A percentile compares a stretch with the other conserved stretches of the same genome.
These are phyloP conservation scores for Mucor plumbeus DNA, from an alignment of 371 early-diverging fungal species.

Conservation along the genomic window DNA sequence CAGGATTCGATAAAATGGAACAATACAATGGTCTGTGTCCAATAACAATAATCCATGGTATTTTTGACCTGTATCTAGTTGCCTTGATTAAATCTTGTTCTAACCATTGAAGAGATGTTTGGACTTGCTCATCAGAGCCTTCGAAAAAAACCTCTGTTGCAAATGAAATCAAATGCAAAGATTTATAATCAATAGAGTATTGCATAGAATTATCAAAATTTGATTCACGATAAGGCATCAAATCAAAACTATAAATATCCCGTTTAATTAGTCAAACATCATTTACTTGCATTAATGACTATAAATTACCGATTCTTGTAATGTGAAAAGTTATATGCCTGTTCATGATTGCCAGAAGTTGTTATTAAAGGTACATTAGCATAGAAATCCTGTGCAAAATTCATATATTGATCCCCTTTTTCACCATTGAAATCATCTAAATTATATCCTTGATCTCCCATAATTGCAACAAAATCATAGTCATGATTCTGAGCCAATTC, in stretches of 20 bases:
- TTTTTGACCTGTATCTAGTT: not conserved
- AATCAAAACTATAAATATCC: not conserved
- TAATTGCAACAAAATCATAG: conserved; percentile 41
- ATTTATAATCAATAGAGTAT: conserved; percentile 28
- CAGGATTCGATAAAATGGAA: conserved; percentile 21
- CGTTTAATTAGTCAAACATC: no score
- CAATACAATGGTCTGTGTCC: conserved; percentile 37
- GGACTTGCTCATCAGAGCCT: conserved; percentile 23
- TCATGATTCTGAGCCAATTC: conserved; percentile 24
- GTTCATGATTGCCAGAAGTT: conserved; percentile 26
- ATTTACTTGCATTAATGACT: not conserved
- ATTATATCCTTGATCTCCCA: conserved; percentile 32
- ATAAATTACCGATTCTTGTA: conserved; percentile 19
- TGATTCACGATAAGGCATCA: conserved; percentile 25
- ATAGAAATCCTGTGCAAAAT: conserved; percentile 21
- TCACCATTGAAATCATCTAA: conserved; percentile 27
- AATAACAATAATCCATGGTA: conserved; percentile 36
- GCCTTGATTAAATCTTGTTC: conserved; percentile 33
- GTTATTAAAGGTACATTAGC: conserved; percentile 26
- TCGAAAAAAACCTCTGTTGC: conserved; percentile 21
- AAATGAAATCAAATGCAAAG: conserved; percentile 25
- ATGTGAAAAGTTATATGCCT: conserved; percentile 27
- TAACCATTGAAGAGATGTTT: conserved; percentile 32
- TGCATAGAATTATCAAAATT: conserved; percentile 20
- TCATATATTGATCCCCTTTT: conserved; percentile 31